Base-by-base conservation (phyloP, 805 yeast species). In the Yamadazyma philogaea region DNA sequence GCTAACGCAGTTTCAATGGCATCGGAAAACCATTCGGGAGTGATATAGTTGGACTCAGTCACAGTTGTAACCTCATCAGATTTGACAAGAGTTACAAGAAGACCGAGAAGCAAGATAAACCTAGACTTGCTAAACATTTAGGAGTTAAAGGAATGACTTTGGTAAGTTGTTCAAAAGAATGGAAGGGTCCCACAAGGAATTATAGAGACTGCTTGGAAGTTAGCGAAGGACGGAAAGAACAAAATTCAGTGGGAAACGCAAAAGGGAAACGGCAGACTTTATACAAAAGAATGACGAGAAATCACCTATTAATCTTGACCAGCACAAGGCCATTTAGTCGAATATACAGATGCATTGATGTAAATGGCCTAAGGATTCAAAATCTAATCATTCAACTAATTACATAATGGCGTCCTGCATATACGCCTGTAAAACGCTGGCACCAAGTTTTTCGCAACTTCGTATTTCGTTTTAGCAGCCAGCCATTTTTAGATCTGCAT, bases 1-100 rank as follows among this genome's bases (percentile, higher is more conserved):
- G 52, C 46, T 15, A 60, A 44, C n/a, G 53, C 49, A 3, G 53
- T 44, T 18, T 47, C 43, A 27, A 57, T 48, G 16, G 45, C 46
- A 19, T 48, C 35, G 37, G 45, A 34, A 43, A 59, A 54, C 48
- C 61, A 57, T 7, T 37, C 49, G 11, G 60, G 58, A 7, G 59
- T 52, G 30, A 59, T 47, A 40, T 56, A 57, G 36, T 57, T 56
- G 7, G 66, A 60, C 10, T 53, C 44, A 3, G 66, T 61, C 28
- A 58, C 41, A 6, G 61, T 59, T 21, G 55, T 46, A 28, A 42
- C 46, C 5, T 44, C 47, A 19, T 47, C 48, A 24, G 50, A 35
- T 6, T 21, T 21, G 19, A 26, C 45, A 10, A 31, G 14, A 14
- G 30, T 20, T 10, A 18, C 27, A 6, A 39, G 30, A n/a, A 39